Percentiles rank a stretch among this genome's conserved stretches.
phyloP scores from a whole-genome alignment of 345 rosid species.

The Sisymbrium irio region DNA sequence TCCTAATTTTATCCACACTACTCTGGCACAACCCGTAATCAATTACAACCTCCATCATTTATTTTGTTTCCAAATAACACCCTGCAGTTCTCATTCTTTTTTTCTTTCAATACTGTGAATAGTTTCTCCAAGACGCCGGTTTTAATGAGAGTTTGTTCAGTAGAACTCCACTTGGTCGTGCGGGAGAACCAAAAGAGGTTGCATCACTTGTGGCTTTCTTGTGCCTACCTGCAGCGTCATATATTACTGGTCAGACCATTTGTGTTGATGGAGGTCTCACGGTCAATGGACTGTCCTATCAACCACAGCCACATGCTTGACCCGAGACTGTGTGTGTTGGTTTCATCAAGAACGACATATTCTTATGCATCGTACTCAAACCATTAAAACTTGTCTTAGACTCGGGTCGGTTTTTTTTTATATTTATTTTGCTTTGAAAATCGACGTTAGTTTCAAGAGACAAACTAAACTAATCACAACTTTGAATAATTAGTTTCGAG shows the following conservation, averaged over 20 bases:
- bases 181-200: conserved; percentile 12
- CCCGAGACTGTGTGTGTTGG: background rate
- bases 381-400: no score
- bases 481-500: no score
- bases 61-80: background rate
- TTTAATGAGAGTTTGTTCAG: background rate
- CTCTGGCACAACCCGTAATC: background rate
- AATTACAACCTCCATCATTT: background rate
- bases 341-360: no score
- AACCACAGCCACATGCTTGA: background rate
- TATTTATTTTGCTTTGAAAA: no score
- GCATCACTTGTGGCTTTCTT: conserved; percentile 14
- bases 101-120: background rate
- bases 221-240: conserved; percentile 15
- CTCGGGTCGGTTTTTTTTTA: no score
- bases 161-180: conserved; percentile 23
- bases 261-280: conserved; percentile 27
- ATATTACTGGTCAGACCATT: conserved; percentile 28
- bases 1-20: background rate
- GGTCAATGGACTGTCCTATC: conserved; percentile 11
- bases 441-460: no score
- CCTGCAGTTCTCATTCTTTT: background rate
- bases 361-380: no score
- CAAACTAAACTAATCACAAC: no score
- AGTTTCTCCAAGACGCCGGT: background rate